These are phyloP conservation scores for Diaporthe aspalathi DNA, from an alignment of 2,329 filamentous ascomycete genomes.

Conservation along the genomic window DNA sequence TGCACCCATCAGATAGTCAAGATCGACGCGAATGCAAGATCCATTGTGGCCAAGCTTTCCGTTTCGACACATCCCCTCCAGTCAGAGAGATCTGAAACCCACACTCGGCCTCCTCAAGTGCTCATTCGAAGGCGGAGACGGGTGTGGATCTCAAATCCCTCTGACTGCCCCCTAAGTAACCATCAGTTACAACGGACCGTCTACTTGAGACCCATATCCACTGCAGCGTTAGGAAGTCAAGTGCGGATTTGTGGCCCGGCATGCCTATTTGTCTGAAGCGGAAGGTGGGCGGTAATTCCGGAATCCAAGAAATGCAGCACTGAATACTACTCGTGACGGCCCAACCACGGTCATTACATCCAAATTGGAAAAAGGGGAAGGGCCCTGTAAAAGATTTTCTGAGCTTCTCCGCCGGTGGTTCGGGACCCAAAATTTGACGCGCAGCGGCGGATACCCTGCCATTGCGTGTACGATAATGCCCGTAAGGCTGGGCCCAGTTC, in stretches of 20 bases:
- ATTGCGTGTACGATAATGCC: not conserved
- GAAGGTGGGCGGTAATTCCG: slow-evolving; percentile 8
- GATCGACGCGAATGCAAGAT: not conserved
- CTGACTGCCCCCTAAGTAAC: too few species aligned
- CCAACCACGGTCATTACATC: not conserved
- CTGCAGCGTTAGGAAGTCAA: not conserved
- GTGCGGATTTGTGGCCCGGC: not conserved
- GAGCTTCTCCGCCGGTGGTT: not conserved
- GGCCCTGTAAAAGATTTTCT: slow-evolving; percentile 4
- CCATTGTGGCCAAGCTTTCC: not conserved
- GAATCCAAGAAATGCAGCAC: too few species aligned
- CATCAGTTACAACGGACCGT: too few species aligned
- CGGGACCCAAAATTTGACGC: not conserved
- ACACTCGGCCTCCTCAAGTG: too few species aligned
- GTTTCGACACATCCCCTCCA: not conserved
- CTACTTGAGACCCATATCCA: too few species aligned
- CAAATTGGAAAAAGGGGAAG: not conserved
- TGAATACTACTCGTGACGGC: not conserved
- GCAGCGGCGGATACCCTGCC: not conserved
- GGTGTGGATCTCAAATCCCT: too few species aligned
- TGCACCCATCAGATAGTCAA: not conserved
- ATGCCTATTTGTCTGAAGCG: slow-evolving; percentile 13
- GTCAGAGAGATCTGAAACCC: too few species aligned
- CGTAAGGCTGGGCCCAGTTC: not conserved
- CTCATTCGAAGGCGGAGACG: too few species aligned